These are phyloP conservation scores for Pezicula neosporulosa DNA, from an alignment of 2,329 filamentous ascomycete species.

Conservation along the genomic window DNA sequence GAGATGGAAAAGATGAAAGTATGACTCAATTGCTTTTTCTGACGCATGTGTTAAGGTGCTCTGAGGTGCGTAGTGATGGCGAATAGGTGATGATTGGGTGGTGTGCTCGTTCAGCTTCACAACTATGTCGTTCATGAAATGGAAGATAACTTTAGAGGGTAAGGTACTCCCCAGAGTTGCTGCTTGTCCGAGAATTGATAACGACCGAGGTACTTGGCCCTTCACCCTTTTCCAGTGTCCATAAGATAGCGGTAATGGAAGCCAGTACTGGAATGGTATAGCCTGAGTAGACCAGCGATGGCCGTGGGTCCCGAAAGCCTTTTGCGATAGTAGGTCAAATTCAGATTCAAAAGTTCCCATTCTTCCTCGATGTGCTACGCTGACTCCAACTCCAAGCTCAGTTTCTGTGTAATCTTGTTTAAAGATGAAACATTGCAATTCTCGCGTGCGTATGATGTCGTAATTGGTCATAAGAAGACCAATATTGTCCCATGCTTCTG, in stretches of 20 bases:
- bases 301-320: conserved; percentile 33
- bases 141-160: conserved; percentile 35
- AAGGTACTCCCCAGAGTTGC: conserved; percentile 21
- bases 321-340: conserved; percentile 43
- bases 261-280: conserved; percentile 37
- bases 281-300: conserved; percentile 40
- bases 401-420: conserved; percentile 36
- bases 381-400: conserved; percentile 41
- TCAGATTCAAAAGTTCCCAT: conserved; percentile 36
- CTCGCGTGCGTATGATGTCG: conserved; percentile 31
- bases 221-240: conserved; percentile 40
- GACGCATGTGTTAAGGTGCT: conserved; percentile 44
- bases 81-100: conserved; percentile 10
- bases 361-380: conserved; percentile 17
- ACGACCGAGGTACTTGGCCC: conserved; percentile 17
- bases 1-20: conserved; percentile 49
- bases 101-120: conserved; percentile 40
- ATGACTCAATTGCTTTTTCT: conserved; percentile 49
- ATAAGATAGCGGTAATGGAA: conserved; percentile 42
- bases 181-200: conserved; percentile 24
- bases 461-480: conserved; percentile 9
- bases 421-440: conserved; percentile 44
- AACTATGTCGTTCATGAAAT: conserved; percentile 49
- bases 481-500: conserved; percentile 14
- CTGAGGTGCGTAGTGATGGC: conserved; percentile 13